Conservation (phyloP, 176 grass and related monocot genomes). For the Oryza punctata region DNA sequence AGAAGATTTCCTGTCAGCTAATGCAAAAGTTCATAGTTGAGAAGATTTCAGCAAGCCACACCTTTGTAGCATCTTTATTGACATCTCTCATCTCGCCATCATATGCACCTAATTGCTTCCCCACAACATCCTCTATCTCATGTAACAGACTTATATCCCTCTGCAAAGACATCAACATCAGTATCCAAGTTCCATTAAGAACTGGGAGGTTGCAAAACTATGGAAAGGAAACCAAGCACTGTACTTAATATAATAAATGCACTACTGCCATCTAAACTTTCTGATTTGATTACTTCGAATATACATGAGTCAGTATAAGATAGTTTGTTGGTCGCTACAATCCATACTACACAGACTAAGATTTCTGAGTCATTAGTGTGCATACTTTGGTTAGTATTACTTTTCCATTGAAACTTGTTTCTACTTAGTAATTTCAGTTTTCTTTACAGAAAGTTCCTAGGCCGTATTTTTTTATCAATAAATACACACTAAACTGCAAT, state of each 20-base stretch:
- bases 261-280: neutral
- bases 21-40: neutral
- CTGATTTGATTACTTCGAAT: neutral
- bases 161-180: constrained; percentile 44
- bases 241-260: neutral
- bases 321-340: neutral
- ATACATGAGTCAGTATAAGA: neutral
- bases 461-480: neutral
- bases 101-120: constrained; percentile 58
- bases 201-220: neutral
- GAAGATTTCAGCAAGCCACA: constrained; percentile 6
- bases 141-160: constrained; percentile 87
- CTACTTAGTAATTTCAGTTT: neutral
- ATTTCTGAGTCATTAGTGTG: neutral
- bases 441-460: neutral
- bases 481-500: neutral
- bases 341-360: neutral
- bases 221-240: neutral
- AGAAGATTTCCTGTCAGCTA: neutral
- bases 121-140: constrained; percentile 77
- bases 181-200: constrained; percentile 1
- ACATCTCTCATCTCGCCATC: constrained; percentile 57
- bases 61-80: constrained; percentile 80
- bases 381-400: neutral
- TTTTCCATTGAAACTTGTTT: neutral